A percentile compares a stretch with the other conserved stretches of the same genome.
These are phyloP conservation scores for Fonsecaea monophora DNA, from an alignment of 2,329 filamentous ascomycete genomes.

Conservation along the genomic window DNA sequence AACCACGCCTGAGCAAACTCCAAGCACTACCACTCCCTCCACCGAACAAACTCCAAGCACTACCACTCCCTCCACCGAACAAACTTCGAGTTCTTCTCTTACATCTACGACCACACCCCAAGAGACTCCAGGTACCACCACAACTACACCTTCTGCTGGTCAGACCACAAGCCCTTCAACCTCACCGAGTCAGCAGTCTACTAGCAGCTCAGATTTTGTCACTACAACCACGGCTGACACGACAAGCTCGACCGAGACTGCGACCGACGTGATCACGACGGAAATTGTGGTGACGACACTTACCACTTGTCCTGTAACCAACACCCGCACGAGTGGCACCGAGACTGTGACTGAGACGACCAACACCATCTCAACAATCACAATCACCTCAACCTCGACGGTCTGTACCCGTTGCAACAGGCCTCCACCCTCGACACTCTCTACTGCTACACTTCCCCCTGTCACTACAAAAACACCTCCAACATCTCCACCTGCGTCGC, in stretches of 20 bases:
- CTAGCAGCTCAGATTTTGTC: conserved; percentile 32
- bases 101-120: conserved; percentile 17
- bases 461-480: conserved; percentile 55
- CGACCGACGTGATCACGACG: conserved; percentile 25
- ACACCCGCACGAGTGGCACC: conserved; percentile 29
- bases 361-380: conserved; percentile 24
- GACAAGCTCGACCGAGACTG: conserved; percentile 14
- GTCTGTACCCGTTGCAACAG: conserved; percentile 24
- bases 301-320: conserved; percentile 26
- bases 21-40: conserved; percentile 23
- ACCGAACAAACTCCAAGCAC: conserved; percentile 12
- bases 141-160: conserved; percentile 1
- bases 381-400: conserved; percentile 25
- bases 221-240: conserved; percentile 34
- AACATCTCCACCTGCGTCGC: conserved; percentile 20
- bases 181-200: conserved; percentile 19
- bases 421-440: conserved; percentile 19
- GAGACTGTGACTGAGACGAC: conserved; percentile 22
- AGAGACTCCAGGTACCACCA: conserved; percentile 16
- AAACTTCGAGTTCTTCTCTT: conserved; percentile 17
- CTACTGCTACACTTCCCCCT: conserved; percentile 14
- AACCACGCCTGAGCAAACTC: conserved; percentile 15
- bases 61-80: conserved; percentile 20
- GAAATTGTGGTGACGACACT: conserved; percentile 24
- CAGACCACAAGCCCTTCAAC: conserved; percentile 35